These are phyloP conservation scores for Gleditsia sinensis DNA, from an alignment of 306 rosid species.

Conservation along the genomic window DNA sequence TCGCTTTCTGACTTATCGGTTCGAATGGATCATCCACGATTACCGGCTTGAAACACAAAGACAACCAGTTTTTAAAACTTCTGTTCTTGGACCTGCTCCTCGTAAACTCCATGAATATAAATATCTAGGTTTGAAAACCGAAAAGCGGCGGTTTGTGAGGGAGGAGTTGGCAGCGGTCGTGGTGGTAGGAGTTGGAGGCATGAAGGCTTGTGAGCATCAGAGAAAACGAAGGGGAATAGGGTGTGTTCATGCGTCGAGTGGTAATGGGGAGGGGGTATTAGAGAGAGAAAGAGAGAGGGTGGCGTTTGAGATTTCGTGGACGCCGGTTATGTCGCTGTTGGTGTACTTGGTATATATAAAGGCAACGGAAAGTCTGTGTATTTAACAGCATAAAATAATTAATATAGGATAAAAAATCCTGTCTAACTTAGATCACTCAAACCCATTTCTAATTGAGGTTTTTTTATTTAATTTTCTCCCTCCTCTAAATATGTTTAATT, in stretches of 20 bases:
- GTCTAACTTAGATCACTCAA: no score
- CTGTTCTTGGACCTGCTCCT: not conserved
- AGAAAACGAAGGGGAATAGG: constrained; percentile 3
- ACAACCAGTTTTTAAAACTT: not conserved
- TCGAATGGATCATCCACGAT: not conserved
- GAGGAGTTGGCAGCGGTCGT: not conserved
- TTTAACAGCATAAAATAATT: not conserved
- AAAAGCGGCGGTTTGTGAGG: not conserved
- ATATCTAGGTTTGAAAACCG: no score
- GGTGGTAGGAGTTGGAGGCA: not conserved
- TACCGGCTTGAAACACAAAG: constrained; percentile 21
- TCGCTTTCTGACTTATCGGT: not conserved
- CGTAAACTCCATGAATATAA: constrained; percentile 23
- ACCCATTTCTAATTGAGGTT: no score
- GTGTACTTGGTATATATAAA: not conserved
- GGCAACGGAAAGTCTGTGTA: not conserved
- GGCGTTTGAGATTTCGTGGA: constrained; percentile 25
- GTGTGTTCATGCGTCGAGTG: not conserved
- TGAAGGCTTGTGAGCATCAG: not conserved
- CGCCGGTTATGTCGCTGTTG: not conserved
- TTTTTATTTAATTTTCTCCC: no score
- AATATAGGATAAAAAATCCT: no score
- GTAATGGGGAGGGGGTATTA: no score
- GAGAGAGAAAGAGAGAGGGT: not conserved
- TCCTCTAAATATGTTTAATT: no score